phyloP scores from a whole-genome alignment of 306 rosid genomes.

The Prunus persica region Prunus_persica_NCBIv2 NC_034010.1:17235501-17236000 shows the following conservation, averaged over 20 bases:
- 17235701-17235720: not conserved
- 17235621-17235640: slow-evolving; percentile 74
- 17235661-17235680: slow-evolving; percentile 69
- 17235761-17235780: not conserved
- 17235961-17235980: not conserved
- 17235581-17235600: slow-evolving; percentile 90
- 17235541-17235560: not conserved
- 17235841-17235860: no score
- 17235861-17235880: no score
- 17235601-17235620: slow-evolving; percentile 91
- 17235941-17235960: not conserved
- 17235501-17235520: not conserved
- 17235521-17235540: not conserved
- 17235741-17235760: not conserved
- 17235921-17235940: slow-evolving; percentile 2
- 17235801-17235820: no score
- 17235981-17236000: not conserved
- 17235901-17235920: not conserved
- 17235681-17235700: slow-evolving; percentile 33
- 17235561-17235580: slow-evolving; percentile 67
- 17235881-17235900: not conserved
- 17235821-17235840: no score
- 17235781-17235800: not conserved
- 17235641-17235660: slow-evolving; percentile 88
- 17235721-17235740: not conserved